Evolutionary conservation across 257 asterid genomes (phyloP).

Genomic region (Lycium barbarum): DNA sequence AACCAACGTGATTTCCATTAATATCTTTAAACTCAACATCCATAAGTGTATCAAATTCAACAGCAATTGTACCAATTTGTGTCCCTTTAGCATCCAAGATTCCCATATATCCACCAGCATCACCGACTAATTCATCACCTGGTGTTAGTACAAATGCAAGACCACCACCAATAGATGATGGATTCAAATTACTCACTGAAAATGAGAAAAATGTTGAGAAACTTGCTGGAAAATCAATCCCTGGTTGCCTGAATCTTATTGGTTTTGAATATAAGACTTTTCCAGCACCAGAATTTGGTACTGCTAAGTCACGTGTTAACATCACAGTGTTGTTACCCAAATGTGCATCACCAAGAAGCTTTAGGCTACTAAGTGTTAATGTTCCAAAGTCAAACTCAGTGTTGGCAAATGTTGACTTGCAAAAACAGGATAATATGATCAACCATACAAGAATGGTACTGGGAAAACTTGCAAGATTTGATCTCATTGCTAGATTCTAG

Average conservation of each 20-base stretch:
- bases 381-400: conserved; percentile 68
- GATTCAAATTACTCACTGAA: conserved; percentile 70
- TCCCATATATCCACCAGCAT: conserved; percentile 76
- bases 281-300: conserved; percentile 86
- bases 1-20: conserved; percentile 80
- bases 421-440: conserved; percentile 20
- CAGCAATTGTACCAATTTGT: conserved; percentile 60
- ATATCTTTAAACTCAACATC: conserved; percentile 76
- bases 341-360: conserved; percentile 88
- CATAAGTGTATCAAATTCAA: conserved; percentile 41
- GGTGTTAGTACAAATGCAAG: conserved; percentile 75
- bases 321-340: conserved; percentile 66
- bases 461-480: conserved; percentile 42
- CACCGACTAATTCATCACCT: conserved; percentile 65
- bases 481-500: conserved; percentile 46
- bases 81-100: conserved; percentile 54
- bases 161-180: conserved; percentile 86
- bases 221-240: conserved; percentile 46
- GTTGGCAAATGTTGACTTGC: conserved; percentile 13
- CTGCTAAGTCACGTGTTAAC: conserved; percentile 72
- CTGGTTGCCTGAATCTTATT: conserved; percentile 63
- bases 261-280: conserved; percentile 70
- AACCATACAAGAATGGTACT: conserved; percentile 24
- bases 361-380: conserved; percentile 60
- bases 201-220: conserved; percentile 84